Base-by-base conservation (phyloP, 768 basidiomycete genomes). In the Coprinopsis cinerea region DNA sequence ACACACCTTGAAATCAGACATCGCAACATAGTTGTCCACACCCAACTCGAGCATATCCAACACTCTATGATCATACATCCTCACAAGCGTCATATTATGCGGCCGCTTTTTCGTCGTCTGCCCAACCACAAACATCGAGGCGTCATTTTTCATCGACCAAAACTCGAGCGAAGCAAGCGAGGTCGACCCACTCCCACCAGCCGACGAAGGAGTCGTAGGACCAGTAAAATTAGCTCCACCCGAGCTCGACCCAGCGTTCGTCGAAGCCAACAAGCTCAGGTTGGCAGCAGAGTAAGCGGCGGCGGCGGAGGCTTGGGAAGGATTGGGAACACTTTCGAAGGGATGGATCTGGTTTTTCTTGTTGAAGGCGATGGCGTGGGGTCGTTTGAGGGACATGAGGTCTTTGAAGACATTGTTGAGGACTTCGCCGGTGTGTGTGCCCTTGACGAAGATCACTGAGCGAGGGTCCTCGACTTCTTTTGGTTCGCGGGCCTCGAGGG, bases 41-140 rank as follows among this genome's bases (percentile, higher is more conserved):
- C 95, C 93, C 7, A 96, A 69, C 69, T 98, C 96, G 51, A 92
- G 79, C 91, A 97, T 95, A 65, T 99, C 96, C 59, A 98, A 70
- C 28, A 97, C 79, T 60, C 80, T 73, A 35, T 82, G 77, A 55
- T 96, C 87, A 56, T 83, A 98, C 78, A 85, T 93, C 48, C 96
- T 72, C 4, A 83, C 88, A 59, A 97, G 81, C 0, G 86, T 82
- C 53, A 99, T 66, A 22, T 88, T 84, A 58, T 97, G 76, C 6
- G 95, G 96, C 45, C 93, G 74, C 64, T 99, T 99, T 69, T 99
- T 99, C 23, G 85, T 90, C 59, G 85, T 91, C 59, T 93, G 86
- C 1, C 92, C 96, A 27, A 96, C 69, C 11, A 95, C 68, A 61
- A 97, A 96, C 62, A 98, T 72, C 1, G 85, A 85, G 2, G 93